phyloP scores from a whole-genome alignment of 345 rosid species.

The Diplotaxis tenuifolia region DNA sequence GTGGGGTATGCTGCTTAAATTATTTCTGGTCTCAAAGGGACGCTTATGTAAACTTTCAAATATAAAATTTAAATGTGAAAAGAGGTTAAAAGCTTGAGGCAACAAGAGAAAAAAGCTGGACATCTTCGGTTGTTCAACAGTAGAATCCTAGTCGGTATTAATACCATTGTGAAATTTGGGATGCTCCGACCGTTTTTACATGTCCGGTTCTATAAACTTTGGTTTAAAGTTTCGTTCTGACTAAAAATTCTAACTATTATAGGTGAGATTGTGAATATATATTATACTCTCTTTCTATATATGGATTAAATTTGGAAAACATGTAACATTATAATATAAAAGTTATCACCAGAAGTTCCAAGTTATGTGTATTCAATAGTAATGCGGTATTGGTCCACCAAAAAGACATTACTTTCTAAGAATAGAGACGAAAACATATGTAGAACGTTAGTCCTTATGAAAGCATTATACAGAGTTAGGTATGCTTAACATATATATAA shows the following conservation, averaged over 20 bases:
- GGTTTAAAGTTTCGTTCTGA: neutral
- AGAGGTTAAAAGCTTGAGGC: neutral
- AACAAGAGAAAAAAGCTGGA: neutral
- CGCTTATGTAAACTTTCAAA: neutral
- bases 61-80: neutral
- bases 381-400: neutral
- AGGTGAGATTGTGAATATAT: neutral
- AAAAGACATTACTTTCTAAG: slow-evolving; percentile 1
- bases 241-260: neutral
- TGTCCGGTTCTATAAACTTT: neutral
- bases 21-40: slow-evolving; percentile 10
- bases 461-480: neutral
- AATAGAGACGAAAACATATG: neutral
- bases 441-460: neutral
- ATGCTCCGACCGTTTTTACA: neutral
- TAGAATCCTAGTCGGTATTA: neutral
- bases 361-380: neutral
- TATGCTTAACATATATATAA: neutral
- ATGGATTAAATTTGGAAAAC: neutral
- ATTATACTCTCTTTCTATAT: neutral
- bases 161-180: neutral
- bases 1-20: slow-evolving; percentile 35
- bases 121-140: neutral
- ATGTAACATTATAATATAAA: neutral
- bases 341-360: neutral